Evolutionary conservation across 495 filamentous ascomycete genomes (phyloP), one percentile per base, ranked within the genome.

Genomic region (Hyphodiscus hymeniophilus): DNA sequence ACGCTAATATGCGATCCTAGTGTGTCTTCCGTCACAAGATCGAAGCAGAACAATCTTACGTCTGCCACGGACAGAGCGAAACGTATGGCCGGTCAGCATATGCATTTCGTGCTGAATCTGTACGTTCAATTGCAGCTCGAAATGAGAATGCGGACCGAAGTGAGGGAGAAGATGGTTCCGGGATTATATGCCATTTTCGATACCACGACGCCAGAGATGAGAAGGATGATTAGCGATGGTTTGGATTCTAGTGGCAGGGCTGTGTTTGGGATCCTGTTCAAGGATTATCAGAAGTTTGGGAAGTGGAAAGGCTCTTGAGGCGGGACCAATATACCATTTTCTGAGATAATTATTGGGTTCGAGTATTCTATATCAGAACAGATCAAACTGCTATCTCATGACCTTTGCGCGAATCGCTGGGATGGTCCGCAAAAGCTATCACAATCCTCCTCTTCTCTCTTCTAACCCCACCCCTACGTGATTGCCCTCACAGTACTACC

Each of bases 1-100:
- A 84, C 80, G 5, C 72, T 84, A 3, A 74, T 94, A 44, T 89
- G 84, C 62, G 83, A 90, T 45, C 89, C 89, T 12, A 84, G 81
- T 12, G 76, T 77, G 13, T 88, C 81, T 0, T 83, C 84, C 3
- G 81, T 89, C 1, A 67, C 80, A 4, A 68, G 73, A 12, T 62
- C 69, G n/a, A 49, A 59, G 21, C 72, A 61, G 34, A 54, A 55
- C 20, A 63, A 55, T 42, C 73, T 95, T 13, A 82, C 79, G 42
- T 87, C 89, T 47, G 80, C 86, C 47, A 84, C 82, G 6, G 84
- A 86, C 53, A 81, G 78, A 44, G 86, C 85, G 22, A 82, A 82
- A 60, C 75, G 79, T 6, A 83, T 82, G 53, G 85, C 84, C 0
- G 85, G 85, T 0, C 79, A 84, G 62, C 77, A 86, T 64, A 72